Evolutionary conservation across 2,329 filamentous ascomycete species (phyloP), one percentile per base, ranked within the genome.

Genomic region (Stachybotrys echinatus): DNA sequence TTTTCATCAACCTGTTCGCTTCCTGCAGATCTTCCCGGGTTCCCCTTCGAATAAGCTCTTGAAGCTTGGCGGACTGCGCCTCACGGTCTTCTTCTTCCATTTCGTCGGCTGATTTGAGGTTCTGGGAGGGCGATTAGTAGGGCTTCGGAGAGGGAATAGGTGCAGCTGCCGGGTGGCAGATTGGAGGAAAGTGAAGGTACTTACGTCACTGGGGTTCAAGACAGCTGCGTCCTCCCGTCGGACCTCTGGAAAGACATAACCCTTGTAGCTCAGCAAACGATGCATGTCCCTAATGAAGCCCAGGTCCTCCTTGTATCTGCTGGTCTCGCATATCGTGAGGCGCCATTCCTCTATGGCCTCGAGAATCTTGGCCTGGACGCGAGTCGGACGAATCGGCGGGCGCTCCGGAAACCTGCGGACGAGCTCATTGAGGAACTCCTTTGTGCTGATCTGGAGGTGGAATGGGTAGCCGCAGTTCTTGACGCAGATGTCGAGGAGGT

Each of bases 391-490:
- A 53, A 94, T 79, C 2, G 92, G 91, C 43, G 94, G 94, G 21
- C 92, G 82, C 72, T 99, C 94, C 45, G 94, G 94, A 63, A 99
- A 99, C 57, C 94, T 83, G 58, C 94, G 85, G 54, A 99, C 94
- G 52, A 99, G 84, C 74, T 99, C 94, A 72, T 99, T 99, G 61
- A 99, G 84, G 62, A 99, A 99, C 64, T 99, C 94, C 70, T 99
- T 99, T 58, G 94, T 97, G 70, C 89, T 92, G 66, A 99, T 96
- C 71, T 99, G 94, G 51, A 99, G 84, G 65, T 99, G 94, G 71
- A 99, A 99, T 1, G 94, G 92, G 67, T 99, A 99, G 61, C 94
- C 94, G 79, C 94, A 99, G 74, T 99, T 99, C 77, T 99, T 99
- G 71, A 97, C 94, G 71, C 94, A 97, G 55, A 97, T 97, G 68